phyloP scores from a whole-genome alignment of 305 asterid genomes.

The Fraxinus sp. region DNA sequence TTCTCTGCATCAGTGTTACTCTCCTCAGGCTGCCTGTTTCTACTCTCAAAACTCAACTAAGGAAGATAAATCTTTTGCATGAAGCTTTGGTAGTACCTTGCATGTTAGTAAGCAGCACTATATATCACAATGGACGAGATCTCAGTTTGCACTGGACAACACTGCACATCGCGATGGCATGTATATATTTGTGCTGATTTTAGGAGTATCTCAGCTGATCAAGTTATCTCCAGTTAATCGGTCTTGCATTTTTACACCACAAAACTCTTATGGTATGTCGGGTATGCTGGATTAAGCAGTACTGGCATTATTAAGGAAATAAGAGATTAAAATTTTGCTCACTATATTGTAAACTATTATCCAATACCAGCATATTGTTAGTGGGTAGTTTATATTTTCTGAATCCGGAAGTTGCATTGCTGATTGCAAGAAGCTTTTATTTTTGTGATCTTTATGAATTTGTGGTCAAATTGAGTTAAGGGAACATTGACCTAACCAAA shows the following conservation, averaged over 20 bases:
- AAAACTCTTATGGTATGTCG: background rate
- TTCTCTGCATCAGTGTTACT: conserved; percentile 77
- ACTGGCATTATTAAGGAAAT: background rate
- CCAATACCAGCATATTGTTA: background rate
- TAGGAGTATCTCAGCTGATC: background rate
- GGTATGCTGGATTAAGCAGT: background rate
- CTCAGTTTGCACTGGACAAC: background rate
- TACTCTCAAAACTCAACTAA: conserved; percentile 68
- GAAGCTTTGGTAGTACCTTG: background rate
- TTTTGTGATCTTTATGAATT: background rate
- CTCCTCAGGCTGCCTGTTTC: conserved; percentile 68
- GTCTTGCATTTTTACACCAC: background rate
- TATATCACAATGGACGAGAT: background rate
- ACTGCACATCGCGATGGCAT: background rate
- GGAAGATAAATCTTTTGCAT: conserved; percentile 10
- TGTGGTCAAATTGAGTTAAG: background rate
- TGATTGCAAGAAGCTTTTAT: background rate
- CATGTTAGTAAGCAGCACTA: background rate
- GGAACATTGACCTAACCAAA: background rate
- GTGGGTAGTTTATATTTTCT: background rate
- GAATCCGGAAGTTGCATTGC: background rate
- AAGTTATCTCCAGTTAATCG: background rate
- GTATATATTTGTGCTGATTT: background rate
- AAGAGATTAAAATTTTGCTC: background rate
- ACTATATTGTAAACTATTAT: background rate